These are phyloP conservation scores for Cucurbita maxima DNA, from an alignment of 306 rosid genomes.

Conservation along the genomic window DNA sequence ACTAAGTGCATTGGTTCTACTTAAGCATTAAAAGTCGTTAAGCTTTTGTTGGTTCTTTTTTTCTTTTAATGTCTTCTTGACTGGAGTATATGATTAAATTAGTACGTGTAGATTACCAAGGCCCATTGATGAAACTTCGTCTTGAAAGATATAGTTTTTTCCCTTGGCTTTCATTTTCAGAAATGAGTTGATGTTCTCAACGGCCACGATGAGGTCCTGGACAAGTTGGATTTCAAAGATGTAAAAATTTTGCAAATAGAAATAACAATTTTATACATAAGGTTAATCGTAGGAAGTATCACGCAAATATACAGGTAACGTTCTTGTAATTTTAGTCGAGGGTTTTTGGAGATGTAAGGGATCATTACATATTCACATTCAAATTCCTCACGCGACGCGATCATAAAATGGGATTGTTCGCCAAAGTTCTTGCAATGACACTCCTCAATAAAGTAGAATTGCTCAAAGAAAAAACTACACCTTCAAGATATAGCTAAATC, in stretches of 20 bases:
- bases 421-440: neutral
- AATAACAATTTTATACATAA: neutral
- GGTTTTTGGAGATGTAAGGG: neutral
- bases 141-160: conserved; percentile 49
- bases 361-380: neutral
- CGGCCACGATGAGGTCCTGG: conserved; percentile 68
- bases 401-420: neutral
- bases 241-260: neutral
- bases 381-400: neutral
- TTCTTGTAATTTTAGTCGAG: neutral
- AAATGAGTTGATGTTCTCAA: conserved; percentile 67
- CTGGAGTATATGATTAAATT: neutral
- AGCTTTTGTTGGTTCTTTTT: neutral
- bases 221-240: neutral
- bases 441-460: neutral
- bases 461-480: neutral
- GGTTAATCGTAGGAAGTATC: neutral
- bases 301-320: neutral
- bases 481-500: neutral
- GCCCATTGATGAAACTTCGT: conserved; percentile 60
- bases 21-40: neutral
- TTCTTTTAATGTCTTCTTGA: neutral
- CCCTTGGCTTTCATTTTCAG: conserved; percentile 33
- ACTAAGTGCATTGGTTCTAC: neutral
- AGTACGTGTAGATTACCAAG: conserved; percentile 33